Evolutionary conservation across 148 eudicot species (phyloP), one percentile per base, ranked within the genome.

Genomic region (Diospyros kaki): DNA sequence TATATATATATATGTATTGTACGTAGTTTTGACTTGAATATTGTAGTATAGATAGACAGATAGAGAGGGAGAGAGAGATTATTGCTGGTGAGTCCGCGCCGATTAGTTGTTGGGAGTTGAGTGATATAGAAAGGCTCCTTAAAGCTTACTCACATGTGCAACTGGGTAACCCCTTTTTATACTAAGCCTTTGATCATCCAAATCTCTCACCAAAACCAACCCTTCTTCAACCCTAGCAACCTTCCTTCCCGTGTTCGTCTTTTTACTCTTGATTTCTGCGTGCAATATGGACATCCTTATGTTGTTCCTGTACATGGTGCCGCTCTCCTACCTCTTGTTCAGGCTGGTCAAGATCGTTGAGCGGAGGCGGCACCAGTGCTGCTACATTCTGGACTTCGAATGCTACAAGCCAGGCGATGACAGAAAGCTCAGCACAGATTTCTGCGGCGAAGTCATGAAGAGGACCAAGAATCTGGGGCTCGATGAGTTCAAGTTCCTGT

Each of bases 381-480:
- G 98, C 74, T 89, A 93, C 87, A 78, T 93, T 0, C 56, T 93
- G 7, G 87, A 82, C 77, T 93, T 90, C 60, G 86, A 90, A 40
- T 86, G 93, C 79, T 85, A 58, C 84, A 89, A 83, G 72, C 92
- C 96, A 4, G 39, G 52, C 2, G 88, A 90, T 55, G 89, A 89
- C 58, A 66, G 93, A 9, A 86, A 72, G 55, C 80, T 93, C 6
- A 81, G 76, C 83, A 86, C 98, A 1, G 66, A 80, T 44, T 78
- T 86, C 69, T 85, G 75, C 9, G 96, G 96, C 4, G 86, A 89
- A 1, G 67, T 93, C 86, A 73, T 91, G 5, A 66, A 48, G 42
- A 76, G 98, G 17, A 93, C 87, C 83, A 76, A 84, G 17, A 79
- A 84, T 39, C 81, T 93, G 42, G 90, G 96, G 64, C 82, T 89